Evolutionary conservation across 1,284 basidiomycete species (phyloP).

Genomic region (Trametes polyzona): DNA sequence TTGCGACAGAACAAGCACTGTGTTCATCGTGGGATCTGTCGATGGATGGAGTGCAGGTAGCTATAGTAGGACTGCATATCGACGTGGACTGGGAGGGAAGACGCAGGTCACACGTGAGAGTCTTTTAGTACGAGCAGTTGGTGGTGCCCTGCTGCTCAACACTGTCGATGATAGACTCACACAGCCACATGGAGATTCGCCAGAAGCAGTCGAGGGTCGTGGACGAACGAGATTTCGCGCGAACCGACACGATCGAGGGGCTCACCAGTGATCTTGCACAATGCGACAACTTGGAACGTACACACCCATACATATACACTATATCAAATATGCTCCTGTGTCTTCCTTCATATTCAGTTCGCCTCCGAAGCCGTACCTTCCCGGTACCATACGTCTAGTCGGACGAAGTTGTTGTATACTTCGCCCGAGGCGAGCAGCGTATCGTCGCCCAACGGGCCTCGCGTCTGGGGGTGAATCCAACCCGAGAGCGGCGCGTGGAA

Average conservation of each 20-base stretch:
- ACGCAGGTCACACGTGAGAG: too few relatives aligned
- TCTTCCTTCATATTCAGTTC: neutral
- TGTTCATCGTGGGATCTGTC: neutral
- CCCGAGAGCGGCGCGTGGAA: conserved; percentile 65
- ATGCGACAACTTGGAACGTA: neutral
- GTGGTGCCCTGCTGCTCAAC: too few relatives aligned
- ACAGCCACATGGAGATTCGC: too few relatives aligned
- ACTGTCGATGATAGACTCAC: too few relatives aligned
- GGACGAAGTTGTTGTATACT: conserved; percentile 41
- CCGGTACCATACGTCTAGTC: conserved; percentile 38
- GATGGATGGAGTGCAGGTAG: neutral
- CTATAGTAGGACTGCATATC: neutral
- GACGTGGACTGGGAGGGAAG: neutral
- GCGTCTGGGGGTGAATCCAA: conserved; percentile 38
- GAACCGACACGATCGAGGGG: too few relatives aligned
- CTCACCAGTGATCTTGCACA: too few relatives aligned
- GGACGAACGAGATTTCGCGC: too few relatives aligned
- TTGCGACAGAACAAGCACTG: neutral
- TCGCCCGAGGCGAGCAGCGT: conserved; percentile 40
- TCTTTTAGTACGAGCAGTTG: too few relatives aligned
- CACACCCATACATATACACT: neutral
- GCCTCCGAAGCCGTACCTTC: conserved; percentile 3
- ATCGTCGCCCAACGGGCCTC: conserved; percentile 34
- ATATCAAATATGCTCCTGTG: neutral
- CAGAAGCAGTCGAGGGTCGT: too few relatives aligned